These are phyloP conservation scores for Westerdykella sp. DNA, from an alignment of 2,329 filamentous ascomycete genomes.

Conservation along the genomic window DNA sequence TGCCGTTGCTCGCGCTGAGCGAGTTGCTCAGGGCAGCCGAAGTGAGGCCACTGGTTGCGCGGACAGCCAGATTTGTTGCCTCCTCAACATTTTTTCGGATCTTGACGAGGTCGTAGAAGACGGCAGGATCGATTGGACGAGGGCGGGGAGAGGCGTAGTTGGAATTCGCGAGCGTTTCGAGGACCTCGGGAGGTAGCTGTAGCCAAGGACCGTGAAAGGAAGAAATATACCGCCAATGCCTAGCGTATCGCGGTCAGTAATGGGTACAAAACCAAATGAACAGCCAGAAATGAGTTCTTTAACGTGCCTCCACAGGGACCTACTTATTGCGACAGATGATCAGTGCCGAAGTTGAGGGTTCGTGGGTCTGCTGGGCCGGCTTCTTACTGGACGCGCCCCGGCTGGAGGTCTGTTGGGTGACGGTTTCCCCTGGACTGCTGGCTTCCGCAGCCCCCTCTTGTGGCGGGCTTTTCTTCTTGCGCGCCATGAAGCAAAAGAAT, in stretches of 20 bases:
- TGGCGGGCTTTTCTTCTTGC: conserved; percentile 31
- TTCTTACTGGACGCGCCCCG: conserved; percentile 8
- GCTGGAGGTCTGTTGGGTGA: neutral
- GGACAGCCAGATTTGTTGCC: conserved; percentile 69
- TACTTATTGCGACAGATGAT: conserved; percentile 42
- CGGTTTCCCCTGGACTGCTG: conserved; percentile 1
- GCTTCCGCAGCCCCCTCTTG: conserved; percentile 9
- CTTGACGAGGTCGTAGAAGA: conserved; percentile 79
- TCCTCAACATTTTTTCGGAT: conserved; percentile 75
- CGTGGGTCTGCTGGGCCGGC: conserved; percentile 5
- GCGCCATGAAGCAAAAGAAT: conserved; percentile 18
- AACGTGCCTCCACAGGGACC: conserved; percentile 27
- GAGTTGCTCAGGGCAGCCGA: conserved; percentile 57
- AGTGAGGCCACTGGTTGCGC: conserved; percentile 67
- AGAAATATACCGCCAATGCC: conserved; percentile 80
- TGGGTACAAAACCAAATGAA: conserved; percentile 7
- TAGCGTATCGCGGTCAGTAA: conserved; percentile 30
- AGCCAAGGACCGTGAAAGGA: conserved; percentile 81
- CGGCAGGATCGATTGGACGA: conserved; percentile 68
- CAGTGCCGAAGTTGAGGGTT: conserved; percentile 30
- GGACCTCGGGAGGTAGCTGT: conserved; percentile 68
- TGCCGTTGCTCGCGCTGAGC: conserved; percentile 47
- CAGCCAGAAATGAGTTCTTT: conserved; percentile 5
- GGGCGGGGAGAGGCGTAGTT: conserved; percentile 74
- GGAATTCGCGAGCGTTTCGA: conserved; percentile 70